phyloP scores from a whole-genome alignment of 305 asterid species.

The Solanum hybrid region DNA sequence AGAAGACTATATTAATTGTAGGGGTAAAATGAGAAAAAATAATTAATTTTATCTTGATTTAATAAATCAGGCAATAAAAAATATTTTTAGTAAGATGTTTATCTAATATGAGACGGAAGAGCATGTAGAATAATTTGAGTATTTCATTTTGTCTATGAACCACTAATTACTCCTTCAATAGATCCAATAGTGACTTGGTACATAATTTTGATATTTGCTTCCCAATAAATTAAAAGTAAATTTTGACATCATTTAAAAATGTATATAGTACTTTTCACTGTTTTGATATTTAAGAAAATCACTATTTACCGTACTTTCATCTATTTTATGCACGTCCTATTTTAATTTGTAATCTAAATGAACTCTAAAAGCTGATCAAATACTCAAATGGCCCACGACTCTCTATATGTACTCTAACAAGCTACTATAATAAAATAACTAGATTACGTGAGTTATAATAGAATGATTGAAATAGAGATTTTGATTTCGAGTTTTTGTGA shows the following conservation, averaged over 20 bases:
- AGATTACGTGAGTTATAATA: accelerated
- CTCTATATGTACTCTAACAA: neutral
- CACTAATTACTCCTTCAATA: neutral
- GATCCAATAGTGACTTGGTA: neutral
- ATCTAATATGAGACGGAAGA: too few species aligned
- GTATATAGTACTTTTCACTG: neutral
- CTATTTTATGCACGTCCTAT: neutral
- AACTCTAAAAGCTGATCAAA: neutral
- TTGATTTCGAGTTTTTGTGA: accelerated
- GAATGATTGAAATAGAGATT: neutral
- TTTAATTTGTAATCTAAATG: neutral
- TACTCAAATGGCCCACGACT: neutral
- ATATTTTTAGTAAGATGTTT: too few species aligned
- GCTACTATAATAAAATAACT: neutral
- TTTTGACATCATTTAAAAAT: neutral
- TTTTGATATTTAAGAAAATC: neutral
- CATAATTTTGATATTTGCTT: neutral
- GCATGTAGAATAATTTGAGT: neutral
- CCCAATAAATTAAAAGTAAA: neutral
- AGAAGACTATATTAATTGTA: too few species aligned
- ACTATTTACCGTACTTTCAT: neutral
- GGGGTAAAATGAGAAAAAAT: too few species aligned
- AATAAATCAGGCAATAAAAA: too few species aligned
- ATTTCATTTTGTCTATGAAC: neutral
- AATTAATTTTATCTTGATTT: too few species aligned